Percentiles rank a stretch among this genome's conserved stretches.
Conservation (phyloP, 139 green algal genomes). For the Chlorella sorokiniana region DNA sequence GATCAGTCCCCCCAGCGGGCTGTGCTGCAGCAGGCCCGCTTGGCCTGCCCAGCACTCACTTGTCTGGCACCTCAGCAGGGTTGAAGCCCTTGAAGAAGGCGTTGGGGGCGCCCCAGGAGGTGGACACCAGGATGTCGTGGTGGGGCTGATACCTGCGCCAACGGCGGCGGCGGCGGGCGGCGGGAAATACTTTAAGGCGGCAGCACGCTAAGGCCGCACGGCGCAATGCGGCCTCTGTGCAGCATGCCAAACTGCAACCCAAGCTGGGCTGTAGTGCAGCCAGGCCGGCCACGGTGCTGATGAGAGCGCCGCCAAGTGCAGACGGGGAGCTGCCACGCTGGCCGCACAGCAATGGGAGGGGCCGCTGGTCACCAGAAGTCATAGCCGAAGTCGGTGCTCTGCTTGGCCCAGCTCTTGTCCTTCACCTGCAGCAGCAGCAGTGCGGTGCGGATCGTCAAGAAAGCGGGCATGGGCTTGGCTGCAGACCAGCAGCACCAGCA, state of each 20-base stretch:
- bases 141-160: conserved; percentile 77
- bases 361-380: conserved; percentile 82
- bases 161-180: not conserved
- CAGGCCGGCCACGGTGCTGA: too few species aligned
- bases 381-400: conserved; percentile 71
- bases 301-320: too few species aligned
- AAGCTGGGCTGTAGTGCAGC: too few species aligned
- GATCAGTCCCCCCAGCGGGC: too few species aligned
- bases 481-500: too few species aligned
- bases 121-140: conserved; percentile 82
- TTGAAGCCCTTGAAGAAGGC: conserved; percentile 82
- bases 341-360: too few species aligned
- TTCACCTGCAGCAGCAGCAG: conserved; percentile 58
- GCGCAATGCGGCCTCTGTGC: too few species aligned
- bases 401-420: conserved; percentile 62
- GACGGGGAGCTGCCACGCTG: too few species aligned
- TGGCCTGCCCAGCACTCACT: not conserved
- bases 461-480: too few species aligned
- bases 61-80: conserved; percentile 52
- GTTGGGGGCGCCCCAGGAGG: conserved; percentile 70
- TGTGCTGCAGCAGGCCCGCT: not conserved
- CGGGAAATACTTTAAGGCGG: not conserved
- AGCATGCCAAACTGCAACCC: too few species aligned
- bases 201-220: too few species aligned
- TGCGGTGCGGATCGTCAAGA: too few species aligned